Evolutionary conservation across 169 alveolate genomes (phyloP).

Genomic region (Babesia ovis): DNA sequence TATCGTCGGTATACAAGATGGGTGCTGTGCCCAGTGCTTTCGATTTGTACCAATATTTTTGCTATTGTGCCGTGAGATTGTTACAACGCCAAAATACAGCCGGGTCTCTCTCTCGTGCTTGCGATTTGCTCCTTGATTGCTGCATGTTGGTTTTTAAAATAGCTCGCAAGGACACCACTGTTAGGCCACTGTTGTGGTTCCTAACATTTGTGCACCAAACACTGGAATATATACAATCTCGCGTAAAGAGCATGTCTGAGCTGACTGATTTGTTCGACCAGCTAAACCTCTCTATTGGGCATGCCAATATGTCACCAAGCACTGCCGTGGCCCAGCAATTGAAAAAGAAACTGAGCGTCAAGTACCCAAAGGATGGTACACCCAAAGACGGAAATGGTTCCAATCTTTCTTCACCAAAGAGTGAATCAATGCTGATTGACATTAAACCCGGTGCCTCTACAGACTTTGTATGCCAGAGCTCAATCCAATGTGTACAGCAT

Average conservation of each 20-base stretch:
- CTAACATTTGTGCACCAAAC: not conserved
- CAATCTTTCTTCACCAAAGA: not conserved
- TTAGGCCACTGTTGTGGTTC: slow-evolving; percentile 1
- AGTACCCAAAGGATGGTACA: not conserved
- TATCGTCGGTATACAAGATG: not conserved
- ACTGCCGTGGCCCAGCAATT: not conserved
- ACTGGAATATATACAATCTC: not conserved
- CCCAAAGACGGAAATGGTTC: not conserved
- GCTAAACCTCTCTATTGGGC: not conserved
- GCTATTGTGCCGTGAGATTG: not conserved
- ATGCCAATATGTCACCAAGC: not conserved
- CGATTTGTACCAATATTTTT: slow-evolving; percentile 17
- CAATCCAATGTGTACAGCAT: not conserved
- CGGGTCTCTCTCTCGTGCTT: not conserved
- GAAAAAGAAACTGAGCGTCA: not conserved
- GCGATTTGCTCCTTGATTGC: slow-evolving; percentile 12
- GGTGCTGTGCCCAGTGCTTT: not conserved
- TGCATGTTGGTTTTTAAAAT: not conserved
- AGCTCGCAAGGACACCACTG: not conserved
- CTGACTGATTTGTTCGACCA: not conserved
- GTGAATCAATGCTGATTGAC: not conserved
- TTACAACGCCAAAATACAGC: not conserved
- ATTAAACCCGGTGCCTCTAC: not conserved
- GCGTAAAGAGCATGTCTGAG: not conserved
- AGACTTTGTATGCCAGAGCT: not conserved